Evolutionary conservation across 352 stramenopile species (phyloP), one percentile per base, ranked within the genome.

Genomic region (Pythium coloratum): DNA sequence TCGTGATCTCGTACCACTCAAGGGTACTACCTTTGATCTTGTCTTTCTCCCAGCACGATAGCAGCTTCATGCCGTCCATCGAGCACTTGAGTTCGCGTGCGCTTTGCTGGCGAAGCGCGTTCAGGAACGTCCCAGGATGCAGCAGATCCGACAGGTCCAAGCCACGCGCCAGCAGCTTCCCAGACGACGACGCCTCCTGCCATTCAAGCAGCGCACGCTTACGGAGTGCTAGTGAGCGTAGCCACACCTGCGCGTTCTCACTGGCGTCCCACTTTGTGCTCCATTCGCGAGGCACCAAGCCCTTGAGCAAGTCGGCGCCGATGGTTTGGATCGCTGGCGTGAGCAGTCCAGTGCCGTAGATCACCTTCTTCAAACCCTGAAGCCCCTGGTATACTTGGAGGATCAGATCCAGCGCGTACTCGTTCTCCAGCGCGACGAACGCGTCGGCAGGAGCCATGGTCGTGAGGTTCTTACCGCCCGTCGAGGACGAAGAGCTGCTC

Each of bases 71-170:
- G 40, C 72, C 82, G 64, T 98, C 92, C 83, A 98, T 97, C 8
- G 91, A 94, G 66, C 78, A 90, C 34, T 94, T 69, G 20, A 94
- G 76, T 26, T 78, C 72, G 3, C 93, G 87, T 20, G 94, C 90
- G 32, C 89, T 96, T 64, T 98, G 91, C 64, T 98, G 95, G 24
- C 94, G 76, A 28, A 98, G 60, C 5, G 95, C 93, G 68, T 98
- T 98, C 46, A 98, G 75, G 79, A 98, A 98, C 18, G 95, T 98
- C 18, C 84, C 92, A 2, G 95, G 94, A 50, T 98, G 87, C 64
- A 98, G 88, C 38, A 98, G 55, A 44, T 98, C 92, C 9, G 86
- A 95, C 33, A 98, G 74, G 36, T 98, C 83, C 13, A 98, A 55
- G 0, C 80, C 76, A n/a, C 76, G 78, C 2, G 81, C 64, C 6